A percentile compares a stretch with the other conserved stretches of the same genome.
Evolutionary conservation across 371 early-diverging fungal genomes (phyloP).

Genomic region (Mucor ambiguus): DNA sequence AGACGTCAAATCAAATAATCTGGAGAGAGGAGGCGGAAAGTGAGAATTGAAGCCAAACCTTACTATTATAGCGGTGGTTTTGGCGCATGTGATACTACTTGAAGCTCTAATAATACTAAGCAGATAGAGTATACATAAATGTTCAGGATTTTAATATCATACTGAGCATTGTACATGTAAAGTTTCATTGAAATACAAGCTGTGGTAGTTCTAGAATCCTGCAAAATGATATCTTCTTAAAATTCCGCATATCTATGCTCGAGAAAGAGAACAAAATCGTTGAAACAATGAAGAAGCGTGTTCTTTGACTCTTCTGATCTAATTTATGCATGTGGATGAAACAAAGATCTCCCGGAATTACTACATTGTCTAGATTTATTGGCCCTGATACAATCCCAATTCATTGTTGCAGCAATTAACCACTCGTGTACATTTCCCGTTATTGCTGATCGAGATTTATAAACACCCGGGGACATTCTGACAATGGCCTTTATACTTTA

Average conservation of each 20-base stretch:
- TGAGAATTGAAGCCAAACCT: not conserved
- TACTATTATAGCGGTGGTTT: not conserved
- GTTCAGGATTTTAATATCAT: no score
- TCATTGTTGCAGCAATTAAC: not conserved
- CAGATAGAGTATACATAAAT: not conserved
- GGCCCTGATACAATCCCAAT: not conserved
- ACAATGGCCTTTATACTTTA: not conserved
- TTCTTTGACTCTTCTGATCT: not conserved
- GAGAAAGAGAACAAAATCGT: not conserved
- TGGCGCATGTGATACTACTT: not conserved
- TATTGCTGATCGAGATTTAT: not conserved
- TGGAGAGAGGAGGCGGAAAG: not conserved
- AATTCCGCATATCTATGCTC: not conserved
- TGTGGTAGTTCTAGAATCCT: not conserved
- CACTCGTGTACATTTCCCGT: not conserved
- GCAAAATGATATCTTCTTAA: not conserved
- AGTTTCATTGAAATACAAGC: not conserved
- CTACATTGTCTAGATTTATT: not conserved
- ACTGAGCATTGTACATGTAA: not conserved
- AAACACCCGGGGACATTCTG: not conserved
- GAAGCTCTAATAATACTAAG: not conserved
- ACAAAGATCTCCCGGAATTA: not conserved
- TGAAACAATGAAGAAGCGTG: not conserved
- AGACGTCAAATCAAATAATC: not conserved
- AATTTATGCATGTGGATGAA: not conserved